These are phyloP conservation scores for Hymenoscyphus linearis DNA, from an alignment of 2,329 filamentous ascomycete species.

Conservation along the genomic window DNA sequence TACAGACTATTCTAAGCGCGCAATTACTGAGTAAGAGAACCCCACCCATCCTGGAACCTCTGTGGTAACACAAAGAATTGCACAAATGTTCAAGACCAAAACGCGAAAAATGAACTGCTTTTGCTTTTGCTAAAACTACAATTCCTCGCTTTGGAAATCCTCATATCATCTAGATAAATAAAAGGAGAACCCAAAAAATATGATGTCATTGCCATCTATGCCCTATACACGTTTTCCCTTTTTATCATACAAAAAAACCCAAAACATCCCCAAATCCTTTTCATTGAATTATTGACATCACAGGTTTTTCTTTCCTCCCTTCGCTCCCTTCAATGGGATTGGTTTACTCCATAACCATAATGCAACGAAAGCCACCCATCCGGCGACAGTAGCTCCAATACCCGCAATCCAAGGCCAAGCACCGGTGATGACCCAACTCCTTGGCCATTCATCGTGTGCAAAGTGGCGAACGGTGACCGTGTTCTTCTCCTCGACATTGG, in stretches of 20 bases:
- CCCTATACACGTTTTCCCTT: conserved; percentile 23
- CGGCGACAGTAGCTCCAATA: conserved; percentile 74
- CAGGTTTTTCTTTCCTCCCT: conserved; percentile 37
- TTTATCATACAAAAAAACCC: conserved; percentile 26
- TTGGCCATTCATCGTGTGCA: conserved; percentile 93
- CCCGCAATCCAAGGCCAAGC: conserved; percentile 95
- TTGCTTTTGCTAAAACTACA: too few relatives aligned
- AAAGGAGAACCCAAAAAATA: background rate
- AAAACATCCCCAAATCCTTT: background rate
- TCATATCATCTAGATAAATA: background rate
- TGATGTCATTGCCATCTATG: conserved; percentile 11
- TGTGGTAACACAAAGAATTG: too few relatives aligned
- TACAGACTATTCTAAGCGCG: too few relatives aligned
- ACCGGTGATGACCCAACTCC: conserved; percentile 82
- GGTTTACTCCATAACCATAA: conserved; percentile 81
- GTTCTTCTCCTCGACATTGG: conserved; percentile 84
- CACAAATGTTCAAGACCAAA: too few relatives aligned
- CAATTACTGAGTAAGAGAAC: too few relatives aligned
- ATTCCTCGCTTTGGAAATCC: too few relatives aligned
- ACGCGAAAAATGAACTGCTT: too few relatives aligned
- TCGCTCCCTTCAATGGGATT: conserved; percentile 29
- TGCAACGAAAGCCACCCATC: conserved; percentile 79
- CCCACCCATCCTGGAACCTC: too few relatives aligned
- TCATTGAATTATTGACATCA: conserved; percentile 24
- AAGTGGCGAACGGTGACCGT: conserved; percentile 94